Evolutionary conservation across 257 asterid genomes (phyloP).

Genomic region (Schizonepeta tenuifolia): DNA sequence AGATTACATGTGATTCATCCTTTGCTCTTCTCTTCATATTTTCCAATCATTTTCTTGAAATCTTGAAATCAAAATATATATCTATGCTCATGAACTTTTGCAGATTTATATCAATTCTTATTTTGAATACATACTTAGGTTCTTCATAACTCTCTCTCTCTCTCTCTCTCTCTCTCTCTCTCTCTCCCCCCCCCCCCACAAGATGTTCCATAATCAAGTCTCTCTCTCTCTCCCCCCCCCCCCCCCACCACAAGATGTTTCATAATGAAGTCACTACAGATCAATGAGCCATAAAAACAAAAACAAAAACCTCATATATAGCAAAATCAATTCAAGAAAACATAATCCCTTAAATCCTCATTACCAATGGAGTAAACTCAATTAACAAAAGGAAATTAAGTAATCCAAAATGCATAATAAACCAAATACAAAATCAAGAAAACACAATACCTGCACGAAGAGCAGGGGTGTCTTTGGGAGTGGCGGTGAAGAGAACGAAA

Average conservation of each 20-base stretch:
- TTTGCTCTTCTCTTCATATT: neutral
- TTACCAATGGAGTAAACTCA: neutral
- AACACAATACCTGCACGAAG: constrained; percentile 86
- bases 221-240: too few species aligned
- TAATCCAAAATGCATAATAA: neutral
- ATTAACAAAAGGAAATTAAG: neutral
- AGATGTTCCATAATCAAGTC: neutral
- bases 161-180: neutral
- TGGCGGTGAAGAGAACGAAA: constrained; percentile 85
- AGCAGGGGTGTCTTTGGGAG: constrained; percentile 92
- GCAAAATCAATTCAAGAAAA: neutral
- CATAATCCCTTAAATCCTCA: constrained; percentile 4
- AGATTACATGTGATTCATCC: neutral
- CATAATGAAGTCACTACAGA: too few species aligned
- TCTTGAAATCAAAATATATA: neutral
- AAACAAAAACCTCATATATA: too few species aligned
- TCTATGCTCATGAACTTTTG: too few species aligned
- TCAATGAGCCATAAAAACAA: too few species aligned
- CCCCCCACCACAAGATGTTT: neutral
- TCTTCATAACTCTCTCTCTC: neutral
- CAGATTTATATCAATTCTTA: too few species aligned
- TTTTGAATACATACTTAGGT: too few species aligned
- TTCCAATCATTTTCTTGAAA: neutral
- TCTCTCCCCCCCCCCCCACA: too few species aligned
- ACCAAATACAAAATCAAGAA: constrained; percentile 15